Evolutionary conservation across 345 rosid species (phyloP).

Genomic region (Reutealis trisperma): DNA sequence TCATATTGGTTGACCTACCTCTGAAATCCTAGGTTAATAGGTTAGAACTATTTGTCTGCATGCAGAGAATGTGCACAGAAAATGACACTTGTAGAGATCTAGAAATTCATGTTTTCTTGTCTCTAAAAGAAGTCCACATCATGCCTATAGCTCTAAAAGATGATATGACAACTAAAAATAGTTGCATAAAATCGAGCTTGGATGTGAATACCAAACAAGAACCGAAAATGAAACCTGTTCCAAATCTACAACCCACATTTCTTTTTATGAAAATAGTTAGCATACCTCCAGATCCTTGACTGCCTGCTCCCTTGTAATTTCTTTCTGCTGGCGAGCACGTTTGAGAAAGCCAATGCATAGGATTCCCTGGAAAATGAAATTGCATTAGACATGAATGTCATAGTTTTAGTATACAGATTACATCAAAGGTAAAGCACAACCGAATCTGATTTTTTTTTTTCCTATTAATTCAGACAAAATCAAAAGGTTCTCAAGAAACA

Average conservation of each 20-base stretch:
- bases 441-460: background rate
- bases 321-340: conserved; percentile 71
- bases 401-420: background rate
- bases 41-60: background rate
- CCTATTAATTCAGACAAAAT: background rate
- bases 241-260: conserved; percentile 4
- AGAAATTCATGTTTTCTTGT: background rate
- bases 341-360: conserved; percentile 86
- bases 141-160: background rate
- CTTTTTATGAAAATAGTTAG: conserved; percentile 5
- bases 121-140: background rate
- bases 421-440: background rate
- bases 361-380: conserved; percentile 57
- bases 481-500: no score
- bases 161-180: background rate
- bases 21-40: background rate
- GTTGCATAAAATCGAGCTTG: conserved; percentile 2
- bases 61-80: background rate
- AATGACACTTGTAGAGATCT: background rate
- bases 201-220: background rate
- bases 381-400: background rate
- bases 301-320: conserved; percentile 78
- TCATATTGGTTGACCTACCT: background rate
- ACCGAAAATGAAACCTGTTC: background rate
- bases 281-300: conserved; percentile 80